A percentile compares a stretch with the other conserved stretches of the same genome.
These are phyloP conservation scores for Chenopodium formosanum DNA, from an alignment of 148 eudicot species.

Conservation along the genomic window DNA sequence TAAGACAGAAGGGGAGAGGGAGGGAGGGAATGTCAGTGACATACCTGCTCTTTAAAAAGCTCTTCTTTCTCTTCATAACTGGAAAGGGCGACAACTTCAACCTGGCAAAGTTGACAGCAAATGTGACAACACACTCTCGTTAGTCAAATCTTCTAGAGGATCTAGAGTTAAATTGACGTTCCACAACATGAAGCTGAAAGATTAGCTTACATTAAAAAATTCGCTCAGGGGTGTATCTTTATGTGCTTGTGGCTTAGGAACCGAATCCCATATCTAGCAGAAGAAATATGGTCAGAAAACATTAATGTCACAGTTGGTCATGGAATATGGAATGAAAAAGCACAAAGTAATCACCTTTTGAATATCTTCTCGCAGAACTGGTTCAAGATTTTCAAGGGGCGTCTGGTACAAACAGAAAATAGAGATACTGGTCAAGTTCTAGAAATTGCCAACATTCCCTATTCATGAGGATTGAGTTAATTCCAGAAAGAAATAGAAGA, in stretches of 20 bases:
- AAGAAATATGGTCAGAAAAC: conserved; percentile 13
- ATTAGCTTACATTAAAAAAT: conserved; percentile 88
- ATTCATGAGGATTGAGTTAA: not conserved
- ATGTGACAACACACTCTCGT: conserved; percentile 20
- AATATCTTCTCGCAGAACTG: conserved; percentile 89
- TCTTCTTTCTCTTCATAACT: conserved; percentile 98
- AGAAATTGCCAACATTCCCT: not conserved
- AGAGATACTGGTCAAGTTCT: not conserved
- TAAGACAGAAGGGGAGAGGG: not conserved
- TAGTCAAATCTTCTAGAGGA: not conserved
- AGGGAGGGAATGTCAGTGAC: not conserved
- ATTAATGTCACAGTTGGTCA: conserved; percentile 3
- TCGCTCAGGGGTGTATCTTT: conserved; percentile 86
- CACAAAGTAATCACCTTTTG: conserved; percentile 65
- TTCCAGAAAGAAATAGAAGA: conserved; percentile 1
- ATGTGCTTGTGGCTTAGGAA: conserved; percentile 96
- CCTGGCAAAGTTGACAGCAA: conserved; percentile 43
- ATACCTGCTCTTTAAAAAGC: conserved; percentile 93
- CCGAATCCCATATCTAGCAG: conserved; percentile 89
- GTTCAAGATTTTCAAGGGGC: conserved; percentile 92
- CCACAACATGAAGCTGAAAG: not conserved
- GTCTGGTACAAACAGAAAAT: conserved; percentile 48
- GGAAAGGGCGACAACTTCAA: conserved; percentile 94
- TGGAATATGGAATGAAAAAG: conserved; percentile 14
- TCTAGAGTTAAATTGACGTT: not conserved